phyloP scores from a whole-genome alignment of 2,329 filamentous ascomycete species.

The Hirsutella rhossiliensis region DNA sequence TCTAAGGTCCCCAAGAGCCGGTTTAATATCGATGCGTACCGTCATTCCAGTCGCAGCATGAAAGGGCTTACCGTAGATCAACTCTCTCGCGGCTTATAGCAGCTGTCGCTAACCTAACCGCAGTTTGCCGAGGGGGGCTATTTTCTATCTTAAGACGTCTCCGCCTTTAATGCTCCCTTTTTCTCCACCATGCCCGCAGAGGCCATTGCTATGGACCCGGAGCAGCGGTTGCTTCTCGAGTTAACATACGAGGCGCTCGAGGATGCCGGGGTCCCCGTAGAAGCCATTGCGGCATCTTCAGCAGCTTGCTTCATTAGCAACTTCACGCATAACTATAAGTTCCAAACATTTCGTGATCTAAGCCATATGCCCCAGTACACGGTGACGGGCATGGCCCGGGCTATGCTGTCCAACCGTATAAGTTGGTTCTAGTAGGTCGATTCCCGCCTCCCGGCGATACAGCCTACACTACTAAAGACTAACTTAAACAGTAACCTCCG shows the following conservation, averaged over 20 bases:
- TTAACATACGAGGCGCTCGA: constrained; percentile 41
- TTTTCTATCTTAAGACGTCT: constrained; percentile 33
- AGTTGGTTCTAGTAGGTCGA: too few species aligned
- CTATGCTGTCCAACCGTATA: too few species aligned
- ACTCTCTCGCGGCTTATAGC: constrained; percentile 19
- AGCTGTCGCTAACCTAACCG: constrained; percentile 23
- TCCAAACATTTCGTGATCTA: too few species aligned
- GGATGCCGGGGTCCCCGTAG: constrained; percentile 32
- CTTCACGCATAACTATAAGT: too few species aligned
- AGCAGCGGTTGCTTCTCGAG: constrained; percentile 39
- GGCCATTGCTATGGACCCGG: constrained; percentile 25
- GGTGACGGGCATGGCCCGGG: too few species aligned
- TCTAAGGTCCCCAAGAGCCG: not conserved
- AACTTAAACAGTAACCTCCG: too few species aligned
- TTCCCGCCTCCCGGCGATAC: too few species aligned
- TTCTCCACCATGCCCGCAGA: constrained; percentile 23
- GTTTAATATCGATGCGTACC: constrained; percentile 15
- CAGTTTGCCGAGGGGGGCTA: constrained; percentile 15
- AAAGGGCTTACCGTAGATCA: too few species aligned
- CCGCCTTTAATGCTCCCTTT: constrained; percentile 37
- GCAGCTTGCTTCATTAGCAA: too few species aligned
- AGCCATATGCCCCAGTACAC: too few species aligned
- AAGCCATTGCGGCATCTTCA: not conserved
- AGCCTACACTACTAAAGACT: too few species aligned
- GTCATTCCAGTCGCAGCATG: constrained; percentile 19